These are phyloP conservation scores for Solanum arcanum DNA, from an alignment of 257 asterid species.

Conservation along the genomic window DNA sequence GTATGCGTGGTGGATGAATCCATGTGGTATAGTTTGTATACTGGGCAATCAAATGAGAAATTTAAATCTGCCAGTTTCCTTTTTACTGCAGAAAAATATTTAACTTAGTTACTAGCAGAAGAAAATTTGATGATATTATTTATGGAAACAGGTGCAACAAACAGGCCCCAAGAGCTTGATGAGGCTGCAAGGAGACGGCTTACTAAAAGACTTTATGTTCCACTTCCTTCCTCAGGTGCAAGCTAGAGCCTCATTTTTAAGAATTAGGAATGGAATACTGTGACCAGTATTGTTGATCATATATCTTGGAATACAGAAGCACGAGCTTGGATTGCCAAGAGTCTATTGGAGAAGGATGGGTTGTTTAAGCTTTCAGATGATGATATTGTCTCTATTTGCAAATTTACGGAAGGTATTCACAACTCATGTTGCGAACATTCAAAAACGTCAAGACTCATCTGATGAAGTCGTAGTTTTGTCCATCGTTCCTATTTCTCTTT, in stretches of 20 bases:
- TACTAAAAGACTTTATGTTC: constrained; percentile 89
- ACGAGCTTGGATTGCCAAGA: constrained; percentile 85
- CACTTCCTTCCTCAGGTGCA: constrained; percentile 93
- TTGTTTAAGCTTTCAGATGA: constrained; percentile 63
- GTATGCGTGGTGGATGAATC: not conserved
- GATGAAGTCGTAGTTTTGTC: not conserved
- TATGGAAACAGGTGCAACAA: constrained; percentile 75
- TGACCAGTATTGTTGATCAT: not conserved
- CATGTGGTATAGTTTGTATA: not conserved
- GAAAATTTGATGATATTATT: not conserved
- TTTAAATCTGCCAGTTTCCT: not conserved
- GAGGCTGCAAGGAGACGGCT: constrained; percentile 99
- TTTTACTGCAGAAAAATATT: not conserved
- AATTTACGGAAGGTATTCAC: constrained; percentile 62
- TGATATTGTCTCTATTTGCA: constrained; percentile 66
- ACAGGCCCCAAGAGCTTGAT: constrained; percentile 98
- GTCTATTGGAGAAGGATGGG: constrained; percentile 80
- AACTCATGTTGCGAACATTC: not conserved
- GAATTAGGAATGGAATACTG: not conserved
- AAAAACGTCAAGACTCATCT: constrained; percentile 4
- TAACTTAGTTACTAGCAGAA: not conserved
- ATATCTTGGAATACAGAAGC: constrained; percentile 54
- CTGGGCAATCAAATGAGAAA: not conserved
- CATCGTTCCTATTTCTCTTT: not conserved
- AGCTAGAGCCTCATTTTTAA: not conserved